These are phyloP conservation scores for Ophiostoma perfectum DNA, from an alignment of 2,329 filamentous ascomycete species.

Conservation along the genomic window DNA sequence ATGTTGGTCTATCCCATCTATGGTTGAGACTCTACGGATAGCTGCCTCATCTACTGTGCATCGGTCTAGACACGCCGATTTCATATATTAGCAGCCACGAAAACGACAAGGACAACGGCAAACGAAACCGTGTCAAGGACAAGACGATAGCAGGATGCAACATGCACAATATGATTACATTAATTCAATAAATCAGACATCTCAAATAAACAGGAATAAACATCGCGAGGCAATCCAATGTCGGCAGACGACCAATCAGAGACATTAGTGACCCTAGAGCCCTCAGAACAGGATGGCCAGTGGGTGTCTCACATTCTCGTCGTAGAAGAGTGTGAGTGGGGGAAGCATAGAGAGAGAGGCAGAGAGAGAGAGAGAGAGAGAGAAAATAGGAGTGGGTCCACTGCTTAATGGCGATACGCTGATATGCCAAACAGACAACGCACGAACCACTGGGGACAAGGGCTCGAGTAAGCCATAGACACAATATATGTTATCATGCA, in stretches of 20 bases:
- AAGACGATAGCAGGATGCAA: too few relatives aligned
- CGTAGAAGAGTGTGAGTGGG: slow-evolving; percentile 10
- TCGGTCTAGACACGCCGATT: background rate
- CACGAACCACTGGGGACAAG: slow-evolving; percentile 5
- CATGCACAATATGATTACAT: background rate
- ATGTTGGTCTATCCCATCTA: too few relatives aligned
- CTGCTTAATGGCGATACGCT: slow-evolving; percentile 1
- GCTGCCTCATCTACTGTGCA: slow-evolving; percentile 5
- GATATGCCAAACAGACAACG: slow-evolving; percentile 1
- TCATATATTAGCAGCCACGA: background rate
- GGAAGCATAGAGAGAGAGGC: background rate
- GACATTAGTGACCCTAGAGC: background rate
- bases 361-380: background rate
- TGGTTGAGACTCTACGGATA: background rate
- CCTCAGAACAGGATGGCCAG: background rate
- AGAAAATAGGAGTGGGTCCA: background rate
- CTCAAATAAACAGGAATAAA: background rate
- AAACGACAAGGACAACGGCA: background rate
- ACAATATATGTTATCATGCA: too few relatives aligned
- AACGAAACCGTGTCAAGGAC: too few relatives aligned
- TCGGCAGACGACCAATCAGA: background rate
- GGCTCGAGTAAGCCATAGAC: background rate
- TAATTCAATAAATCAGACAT: background rate
- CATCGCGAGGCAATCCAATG: background rate
- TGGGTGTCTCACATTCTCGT: slow-evolving; percentile 2